Evolutionary conservation across 352 stramenopile genomes (phyloP), one percentile per base, ranked within the genome.

Genomic region (Pythium monospermum): DNA sequence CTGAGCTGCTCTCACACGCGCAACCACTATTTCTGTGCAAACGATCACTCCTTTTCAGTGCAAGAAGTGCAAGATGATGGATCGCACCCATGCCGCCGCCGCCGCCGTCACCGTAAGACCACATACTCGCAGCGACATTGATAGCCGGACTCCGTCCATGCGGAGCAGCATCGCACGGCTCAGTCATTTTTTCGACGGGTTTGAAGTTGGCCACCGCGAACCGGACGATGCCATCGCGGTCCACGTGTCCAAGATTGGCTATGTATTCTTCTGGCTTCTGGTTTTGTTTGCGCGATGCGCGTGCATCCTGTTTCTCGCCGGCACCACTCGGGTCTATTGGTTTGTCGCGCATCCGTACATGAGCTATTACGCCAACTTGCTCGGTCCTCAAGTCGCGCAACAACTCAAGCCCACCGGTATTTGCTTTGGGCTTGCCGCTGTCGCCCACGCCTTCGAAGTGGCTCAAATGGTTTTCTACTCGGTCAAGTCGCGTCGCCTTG

Each of bases 391-490:
- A 5, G 5, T 5, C 5, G 35, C 12, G 4, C 22, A n/a, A 3
- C 32, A 36, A 4, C 21, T 54, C 33, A 45, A 19, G 21, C 26
- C 32, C 21, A 22, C 12, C 16, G 33, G 47, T 13, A 15, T 23
- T 16, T 12, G 16, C 15, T 56, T 46, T 19, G 55, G 46, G 3
- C 46, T 53, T 8, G 25, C 43, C 13, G 48, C 47, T 6, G 48
- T 48, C 27, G 45, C 42, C 6, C 62, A 60, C 30, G 48, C 27
- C 1, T 52, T 49, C 21, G 57, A 63, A 5, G 38, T 57, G 22
- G 26, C 58, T 27, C 44, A 53, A 11, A 61, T 57, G 41, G 49
- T 55, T 7, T 43, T 50, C 48, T 57, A 59, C 6, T 50, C 43
- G 4, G 47, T 38, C 21, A 62, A 41, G 26, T 44, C 55, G 26